Evolutionary conservation across 345 rosid species (phyloP), one percentile per base, ranked within the genome.

Genomic region (Acer yangbiense): DNA sequence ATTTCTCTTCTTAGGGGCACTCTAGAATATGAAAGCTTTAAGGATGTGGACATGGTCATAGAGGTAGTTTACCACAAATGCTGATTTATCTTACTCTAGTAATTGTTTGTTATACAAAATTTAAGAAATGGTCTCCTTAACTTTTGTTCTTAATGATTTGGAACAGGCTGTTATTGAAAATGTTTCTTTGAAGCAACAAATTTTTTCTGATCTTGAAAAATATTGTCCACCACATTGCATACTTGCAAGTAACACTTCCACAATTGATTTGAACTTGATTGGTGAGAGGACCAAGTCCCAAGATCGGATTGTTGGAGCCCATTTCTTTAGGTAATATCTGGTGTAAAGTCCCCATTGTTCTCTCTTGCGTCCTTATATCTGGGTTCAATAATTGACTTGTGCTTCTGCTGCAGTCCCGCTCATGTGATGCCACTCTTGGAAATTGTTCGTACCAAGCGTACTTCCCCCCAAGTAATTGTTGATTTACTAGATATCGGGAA

Each of bases 401-500:
- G 71, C 12, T 73, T 73, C 76, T 79, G 60, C 62, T 85, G 74
- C 91, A 97, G 98, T 82, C 99, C 98, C 7, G 98, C 99, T 71
- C 97, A 97, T 85, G 80, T 97, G 79, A 97, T 93, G 99, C 98
- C 98, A 46, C 95, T 97, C 4, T 80, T 97, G 83, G 99, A 97
- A 85, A 91, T 97, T 71, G 97, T 97, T 63, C 94, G 94, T 44
- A 91, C 98, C 75, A 86, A 90, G 70, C 88, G 86, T 71, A 94
- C 99, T 64, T 90, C 98, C 73, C 86, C 98, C 18, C 99, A 97
- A 85, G 91, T 85, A 17, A 84, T 97, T 83, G 93, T 97, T 29
- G 98, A 97, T 90, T 81, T 97, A 61, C 86, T 97, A 46, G 96
- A 93, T 82, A 86, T 97, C 52, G 99, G 97, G 60, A 97, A 90